A percentile compares a stretch with the other conserved stretches of the same genome.
phyloP scores from a whole-genome alignment of 345 rosid species.

The Dimocarpus longan region DNA sequence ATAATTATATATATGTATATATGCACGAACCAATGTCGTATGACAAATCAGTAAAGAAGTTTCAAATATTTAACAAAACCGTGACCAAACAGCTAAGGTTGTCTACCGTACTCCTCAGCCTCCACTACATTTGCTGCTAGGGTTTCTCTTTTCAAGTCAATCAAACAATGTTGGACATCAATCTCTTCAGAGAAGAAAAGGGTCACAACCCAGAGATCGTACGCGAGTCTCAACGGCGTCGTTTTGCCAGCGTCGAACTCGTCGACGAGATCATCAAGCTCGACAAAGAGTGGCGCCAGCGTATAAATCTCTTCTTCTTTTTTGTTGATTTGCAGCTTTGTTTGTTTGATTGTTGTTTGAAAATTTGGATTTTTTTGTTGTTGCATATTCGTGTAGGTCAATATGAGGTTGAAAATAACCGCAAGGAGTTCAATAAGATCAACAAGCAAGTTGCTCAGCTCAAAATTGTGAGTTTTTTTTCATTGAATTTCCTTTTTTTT shows the following conservation, averaged over 20 bases:
- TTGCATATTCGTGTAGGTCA: conserved; percentile 49
- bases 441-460: conserved; percentile 74
- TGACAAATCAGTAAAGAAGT: neutral
- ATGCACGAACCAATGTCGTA: too few relatives aligned
- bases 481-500: neutral
- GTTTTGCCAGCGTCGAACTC: conserved; percentile 58
- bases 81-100: neutral
- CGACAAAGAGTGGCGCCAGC: conserved; percentile 80
- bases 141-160: conserved; percentile 1
- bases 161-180: conserved; percentile 69
- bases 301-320: conserved; percentile 31
- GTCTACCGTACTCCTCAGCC: neutral
- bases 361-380: neutral
- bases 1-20: too few relatives aligned
- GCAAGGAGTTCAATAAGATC: conserved; percentile 70
- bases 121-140: neutral
- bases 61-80: neutral
- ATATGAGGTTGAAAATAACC: conserved; percentile 61
- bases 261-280: conserved; percentile 75
- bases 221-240: conserved; percentile 77
- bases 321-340: too few relatives aligned
- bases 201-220: conserved; percentile 74
- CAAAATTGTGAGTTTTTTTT: conserved; percentile 54
- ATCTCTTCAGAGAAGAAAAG: conserved; percentile 72
- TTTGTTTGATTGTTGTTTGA: neutral